Evolutionary conservation across 192 early-diverging fungal genomes (phyloP), one percentile per base, ranked within the genome.

Genomic region (Chytriomyces hyalinus): DNA sequence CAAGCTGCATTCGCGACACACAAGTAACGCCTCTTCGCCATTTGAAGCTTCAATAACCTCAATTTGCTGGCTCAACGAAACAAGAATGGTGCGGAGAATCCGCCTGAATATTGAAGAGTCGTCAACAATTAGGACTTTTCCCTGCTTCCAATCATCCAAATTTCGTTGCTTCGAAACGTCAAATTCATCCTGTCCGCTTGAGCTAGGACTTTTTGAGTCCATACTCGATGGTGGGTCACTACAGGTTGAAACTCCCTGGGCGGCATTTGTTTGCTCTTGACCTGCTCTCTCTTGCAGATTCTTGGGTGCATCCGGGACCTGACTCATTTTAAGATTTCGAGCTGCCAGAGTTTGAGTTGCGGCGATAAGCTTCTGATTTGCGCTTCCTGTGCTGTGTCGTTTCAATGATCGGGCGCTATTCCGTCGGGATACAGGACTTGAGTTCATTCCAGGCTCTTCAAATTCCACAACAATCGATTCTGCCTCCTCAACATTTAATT

Each of bases 91-190:
- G 61, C 4, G 9, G 26, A 81, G 62, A 60, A 81, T 77, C 61
- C 64, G 61, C 45, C 80, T 22, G 28, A 68, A 77, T n/a, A 81
- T 50, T 53, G 65, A 44, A 10, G 80, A 81, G 72, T 81, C 70
- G 64, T 81, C 81, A 48, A 73, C 75, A 24, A 76, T n/a, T 2
- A 76, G 65, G 5, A 76, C 50, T 24, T 53, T 28, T 36, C 53
- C 69, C 57, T 70, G 69, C 69, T 57, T 28, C 13, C 48, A 15
- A 67, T 46, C 65, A 67, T 47, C 43, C 5, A 8, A 13, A 26
- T 36, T 57, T 20, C 20, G 53, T 5, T 13, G 13, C 53, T 57
- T 17, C 53, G 20, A 3, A 20, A 17, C 1, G 53, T 3, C 15
- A 0, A 26, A 26, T 26, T 57, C 53, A 22, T 64, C 62, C 15